These are phyloP conservation scores for Blastomyces emzantsi DNA, from an alignment of 2,329 filamentous ascomycete genomes.

Conservation along the genomic window DNA sequence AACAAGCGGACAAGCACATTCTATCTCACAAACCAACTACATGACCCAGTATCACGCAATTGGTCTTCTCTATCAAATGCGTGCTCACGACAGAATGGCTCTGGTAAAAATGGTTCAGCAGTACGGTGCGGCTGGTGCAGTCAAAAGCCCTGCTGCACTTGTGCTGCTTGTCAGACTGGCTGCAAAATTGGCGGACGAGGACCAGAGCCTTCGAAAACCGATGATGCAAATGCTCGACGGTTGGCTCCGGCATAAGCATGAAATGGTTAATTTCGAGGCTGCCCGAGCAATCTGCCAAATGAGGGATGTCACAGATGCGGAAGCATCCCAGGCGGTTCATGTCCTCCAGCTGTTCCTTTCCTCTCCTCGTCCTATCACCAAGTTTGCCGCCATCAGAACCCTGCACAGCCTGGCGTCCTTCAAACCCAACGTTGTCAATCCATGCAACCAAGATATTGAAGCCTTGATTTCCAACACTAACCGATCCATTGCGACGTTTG, in stretches of 20 bases:
- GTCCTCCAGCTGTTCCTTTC: conserved; percentile 95
- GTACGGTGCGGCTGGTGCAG: conserved; percentile 79
- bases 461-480: conserved; percentile 94
- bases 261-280: conserved; percentile 99
- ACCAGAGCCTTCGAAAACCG: conserved; percentile 75
- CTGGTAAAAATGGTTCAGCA: conserved; percentile 99
- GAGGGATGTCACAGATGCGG: conserved; percentile 82
- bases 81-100: conserved; percentile 94
- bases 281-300: conserved; percentile 97
- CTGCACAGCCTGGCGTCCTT: conserved; percentile 94
- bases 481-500: conserved; percentile 94
- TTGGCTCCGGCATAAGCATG: conserved; percentile 96
- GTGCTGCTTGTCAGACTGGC: conserved; percentile 89
- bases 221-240: conserved; percentile 97
- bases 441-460: conserved; percentile 97
- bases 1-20: conserved; percentile 64
- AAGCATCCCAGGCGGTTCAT: conserved; percentile 86
- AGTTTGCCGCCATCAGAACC: conserved; percentile 94
- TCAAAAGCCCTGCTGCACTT: conserved; percentile 90
- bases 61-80: conserved; percentile 95
- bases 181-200: conserved; percentile 89
- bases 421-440: conserved; percentile 84
- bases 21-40: conserved; percentile 71
- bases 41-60: conserved; percentile 99
- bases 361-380: conserved; percentile 88